A percentile compares a stretch with the other conserved stretches of the same genome.
Conservation (phyloP, 2,329 filamentous ascomycete genomes). For the Davidsoniella virescens region DNA sequence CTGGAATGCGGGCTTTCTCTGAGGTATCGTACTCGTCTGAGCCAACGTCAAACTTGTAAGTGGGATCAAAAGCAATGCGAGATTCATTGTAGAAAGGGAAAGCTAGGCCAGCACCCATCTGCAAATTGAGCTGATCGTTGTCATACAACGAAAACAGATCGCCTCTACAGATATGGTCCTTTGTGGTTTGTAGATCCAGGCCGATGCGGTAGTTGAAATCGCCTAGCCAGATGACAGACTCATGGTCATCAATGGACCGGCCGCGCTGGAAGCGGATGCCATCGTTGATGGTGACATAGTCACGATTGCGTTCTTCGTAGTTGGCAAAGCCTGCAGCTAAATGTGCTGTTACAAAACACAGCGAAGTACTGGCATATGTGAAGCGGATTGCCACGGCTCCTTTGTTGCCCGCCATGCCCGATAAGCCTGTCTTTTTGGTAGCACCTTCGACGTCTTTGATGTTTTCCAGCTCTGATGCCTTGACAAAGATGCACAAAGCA, state of each 20-base stretch:
- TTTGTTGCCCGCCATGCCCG: constrained; percentile 95
- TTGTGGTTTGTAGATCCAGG: constrained; percentile 59
- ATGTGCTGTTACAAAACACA: constrained; percentile 95
- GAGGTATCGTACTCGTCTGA: constrained; percentile 85
- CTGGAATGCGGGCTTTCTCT: constrained; percentile 88
- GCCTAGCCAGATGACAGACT: constrained; percentile 80
- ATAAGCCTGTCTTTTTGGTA: constrained; percentile 87
- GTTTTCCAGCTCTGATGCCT: constrained; percentile 53
- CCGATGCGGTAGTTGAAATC: constrained; percentile 98
- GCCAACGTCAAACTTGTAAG: constrained; percentile 88
- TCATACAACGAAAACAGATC: constrained; percentile 72
- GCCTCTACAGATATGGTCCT: constrained; percentile 52
- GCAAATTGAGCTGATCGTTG: constrained; percentile 89
- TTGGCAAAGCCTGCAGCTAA: constrained; percentile 91
- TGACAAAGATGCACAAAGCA: constrained; percentile 82
- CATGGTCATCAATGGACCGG: constrained; percentile 79
- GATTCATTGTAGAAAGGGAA: constrained; percentile 90
- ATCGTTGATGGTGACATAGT: constrained; percentile 77
- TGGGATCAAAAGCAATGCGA: constrained; percentile 74
- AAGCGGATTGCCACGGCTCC: constrained; percentile 92
- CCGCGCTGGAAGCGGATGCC: constrained; percentile 86
- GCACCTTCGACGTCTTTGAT: constrained; percentile 97
- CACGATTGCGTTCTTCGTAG: constrained; percentile 87
- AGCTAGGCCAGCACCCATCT: constrained; percentile 83
- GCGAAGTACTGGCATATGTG: constrained; percentile 79